A percentile compares a stretch with the other conserved stretches of the same genome.
These are phyloP conservation scores for Lactifluus pinguis DNA, from an alignment of 768 basidiomycete species.

Conservation along the genomic window DNA sequence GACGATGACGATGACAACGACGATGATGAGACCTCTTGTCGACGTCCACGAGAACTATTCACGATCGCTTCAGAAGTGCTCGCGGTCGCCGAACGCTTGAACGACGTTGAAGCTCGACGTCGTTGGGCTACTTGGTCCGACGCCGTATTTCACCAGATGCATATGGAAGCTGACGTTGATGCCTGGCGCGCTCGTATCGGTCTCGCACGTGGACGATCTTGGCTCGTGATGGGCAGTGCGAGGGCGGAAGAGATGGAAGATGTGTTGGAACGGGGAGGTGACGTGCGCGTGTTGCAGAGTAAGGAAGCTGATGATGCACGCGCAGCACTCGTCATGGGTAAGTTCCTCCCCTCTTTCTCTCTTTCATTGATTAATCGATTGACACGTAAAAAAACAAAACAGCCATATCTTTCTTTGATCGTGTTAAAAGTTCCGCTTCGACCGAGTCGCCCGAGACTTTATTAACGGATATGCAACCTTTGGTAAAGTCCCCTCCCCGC, in stretches of 20 bases:
- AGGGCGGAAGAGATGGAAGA: constrained; percentile 46
- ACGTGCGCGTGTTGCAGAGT: constrained; percentile 30
- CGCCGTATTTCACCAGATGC: constrained; percentile 53
- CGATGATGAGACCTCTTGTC: constrained; percentile 25
- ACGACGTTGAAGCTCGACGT: constrained; percentile 35
- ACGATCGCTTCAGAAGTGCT: constrained; percentile 57
- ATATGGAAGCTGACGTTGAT: constrained; percentile 48
- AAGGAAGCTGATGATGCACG: constrained; percentile 50
- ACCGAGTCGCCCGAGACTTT: constrained; percentile 6
- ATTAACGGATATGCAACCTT: constrained; percentile 18
- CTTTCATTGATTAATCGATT: too few relatives aligned
- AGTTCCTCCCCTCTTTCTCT: constrained; percentile 24
- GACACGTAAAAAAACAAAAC: neutral
- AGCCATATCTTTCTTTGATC: constrained; percentile 29
- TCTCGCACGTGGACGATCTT: constrained; percentile 43
- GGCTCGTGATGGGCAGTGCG: constrained; percentile 49
- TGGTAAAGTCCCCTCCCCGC: constrained; percentile 9
- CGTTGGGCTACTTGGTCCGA: constrained; percentile 57
- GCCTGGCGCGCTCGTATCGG: constrained; percentile 39
- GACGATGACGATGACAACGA: constrained; percentile 2
- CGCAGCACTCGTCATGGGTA: constrained; percentile 39
- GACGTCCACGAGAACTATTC: constrained; percentile 47
- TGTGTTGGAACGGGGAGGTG: constrained; percentile 39
- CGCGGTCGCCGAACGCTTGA: constrained; percentile 48
- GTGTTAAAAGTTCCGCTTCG: constrained; percentile 23